These are phyloP conservation scores for Solanum arcanum DNA, from an alignment of 257 asterid species.

Conservation along the genomic window DNA sequence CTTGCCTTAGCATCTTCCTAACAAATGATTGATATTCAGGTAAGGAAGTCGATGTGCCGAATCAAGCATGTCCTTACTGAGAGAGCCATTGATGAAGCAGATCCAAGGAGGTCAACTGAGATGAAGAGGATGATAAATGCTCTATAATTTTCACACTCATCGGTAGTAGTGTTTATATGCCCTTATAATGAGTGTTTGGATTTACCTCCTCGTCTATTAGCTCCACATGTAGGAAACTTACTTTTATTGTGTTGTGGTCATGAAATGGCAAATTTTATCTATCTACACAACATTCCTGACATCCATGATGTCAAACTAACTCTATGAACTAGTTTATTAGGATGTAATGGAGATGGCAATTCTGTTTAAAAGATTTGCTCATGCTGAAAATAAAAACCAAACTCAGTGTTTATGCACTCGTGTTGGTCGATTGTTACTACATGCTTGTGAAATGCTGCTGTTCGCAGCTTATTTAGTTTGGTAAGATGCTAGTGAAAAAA, in stretches of 20 bases:
- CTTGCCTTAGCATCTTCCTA: not conserved
- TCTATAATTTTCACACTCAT: constrained; percentile 15
- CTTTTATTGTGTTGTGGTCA: not conserved
- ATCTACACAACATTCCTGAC: not conserved
- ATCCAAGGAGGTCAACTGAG: constrained; percentile 80
- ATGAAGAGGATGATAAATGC: constrained; percentile 90
- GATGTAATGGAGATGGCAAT: not conserved
- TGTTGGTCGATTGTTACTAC: not conserved
- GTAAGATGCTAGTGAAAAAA: not conserved
- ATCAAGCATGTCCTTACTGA: constrained; percentile 89
- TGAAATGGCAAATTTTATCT: not conserved
- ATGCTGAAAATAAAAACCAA: not conserved
- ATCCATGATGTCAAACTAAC: not conserved
- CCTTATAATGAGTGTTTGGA: not conserved
- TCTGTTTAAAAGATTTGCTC: not conserved
- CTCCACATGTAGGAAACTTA: not conserved
- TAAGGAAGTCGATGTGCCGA: constrained; percentile 86
- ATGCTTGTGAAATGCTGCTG: not conserved
- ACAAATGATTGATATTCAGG: constrained; percentile 34
- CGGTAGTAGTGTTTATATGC: not conserved
- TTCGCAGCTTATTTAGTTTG: not conserved
- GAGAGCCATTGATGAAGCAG: constrained; percentile 92
- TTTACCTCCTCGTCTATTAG: not conserved
- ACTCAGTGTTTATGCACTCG: not conserved
- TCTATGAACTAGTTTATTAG: not conserved